Evolutionary conservation across 106 monocot genomes (phyloP), one percentile per base, ranked within the genome.

Genomic region (Chionographis japonica): DNA sequence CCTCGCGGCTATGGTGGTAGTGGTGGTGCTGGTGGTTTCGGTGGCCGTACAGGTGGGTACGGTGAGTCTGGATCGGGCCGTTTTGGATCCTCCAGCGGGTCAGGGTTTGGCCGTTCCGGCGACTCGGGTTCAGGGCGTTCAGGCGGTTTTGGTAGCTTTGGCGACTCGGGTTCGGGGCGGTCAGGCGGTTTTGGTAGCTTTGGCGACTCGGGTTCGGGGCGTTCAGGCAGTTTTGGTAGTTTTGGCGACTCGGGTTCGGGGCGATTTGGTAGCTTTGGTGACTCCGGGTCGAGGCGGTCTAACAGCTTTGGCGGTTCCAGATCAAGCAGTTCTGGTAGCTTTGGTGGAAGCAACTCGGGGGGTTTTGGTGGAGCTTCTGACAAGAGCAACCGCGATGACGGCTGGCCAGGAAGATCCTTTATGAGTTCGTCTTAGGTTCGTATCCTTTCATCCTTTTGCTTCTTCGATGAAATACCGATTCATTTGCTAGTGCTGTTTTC

Each of bases 1-100:
- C 75, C 58, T 65, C 65, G 77, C 49, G 68, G 74, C 52, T 78
- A 74, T 63, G 73, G 61, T 15, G 58, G 52, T 50, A 54, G 50
- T 7, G 15, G 66, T 12, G 61, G 68, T 27, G 70, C 70, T 40
- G 77, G 83, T 16, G 51, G 63, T 15, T 76, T 17, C n/a, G 52
- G 54, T 63, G 73, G 65, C 38, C 56, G 69, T 37, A 80, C 49
- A 2, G 72, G 78, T 54, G 81, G 81, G n/a, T 81, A 52, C 69
- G 69, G 69, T 16, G 55, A 39, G 54, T 75, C 70, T 7, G 63
- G 68, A 2, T 74, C 19, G 2, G 65, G 69, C 37, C 50, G 50
- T 41, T 74, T 65, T 37, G 69, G 68, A 17, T 55, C 61, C 56
- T 77, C 73, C 51, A 74, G 82, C 40, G 73, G 68, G 12, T 72